Base-by-base conservation (phyloP, 805 yeast species). In the Saturnispora besseyi region DNA sequence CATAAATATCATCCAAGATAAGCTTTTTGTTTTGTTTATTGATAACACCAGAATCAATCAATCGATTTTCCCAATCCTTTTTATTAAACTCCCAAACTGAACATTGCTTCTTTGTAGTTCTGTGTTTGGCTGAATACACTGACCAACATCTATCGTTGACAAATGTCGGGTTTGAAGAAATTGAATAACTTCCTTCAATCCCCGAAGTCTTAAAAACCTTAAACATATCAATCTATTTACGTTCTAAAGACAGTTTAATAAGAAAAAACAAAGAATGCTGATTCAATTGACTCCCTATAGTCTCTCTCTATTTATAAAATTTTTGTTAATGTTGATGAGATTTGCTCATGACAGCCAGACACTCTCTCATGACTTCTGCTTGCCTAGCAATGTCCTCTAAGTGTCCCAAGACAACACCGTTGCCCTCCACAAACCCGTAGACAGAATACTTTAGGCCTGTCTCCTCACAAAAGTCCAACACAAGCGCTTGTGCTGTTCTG, bases 1-100 rank as follows among this genome's bases (percentile, higher is more conserved):
- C 84, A 57, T 79, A 83, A 41, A 78, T 68, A 44, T 90, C 93
- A 40, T 76, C 81, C 45, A 80, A 62, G 2, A 77, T 59, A 24
- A 74, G 62, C 30, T 75, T 67, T 41, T 73, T 75, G 52, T 76
- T 79, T 24, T 76, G 74, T 13, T 71, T 71, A 53, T 69, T 75
- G 22, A 74, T 60, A 3, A 78, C 63, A 6, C 82, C 80, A 36
- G 79, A 69, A 50, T 78, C 69, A 12, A 67, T 55, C 26, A 89
- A 62, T 49, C 69, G 68, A 6, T 75, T 63, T 55, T 86, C 90
- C 55, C 86, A 79, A 49, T 78, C 81, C 60, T 81, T 78, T 69
- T 89, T 90, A 63, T 85, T 96, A 60, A 89, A 86, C 30, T 85
- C 81, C 67, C 93, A 89, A 10, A 91, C 95, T 2, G 96, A 85